Base-by-base conservation (phyloP, 495 filamentous ascomycete species). In the Penicillium silybi region DNA sequence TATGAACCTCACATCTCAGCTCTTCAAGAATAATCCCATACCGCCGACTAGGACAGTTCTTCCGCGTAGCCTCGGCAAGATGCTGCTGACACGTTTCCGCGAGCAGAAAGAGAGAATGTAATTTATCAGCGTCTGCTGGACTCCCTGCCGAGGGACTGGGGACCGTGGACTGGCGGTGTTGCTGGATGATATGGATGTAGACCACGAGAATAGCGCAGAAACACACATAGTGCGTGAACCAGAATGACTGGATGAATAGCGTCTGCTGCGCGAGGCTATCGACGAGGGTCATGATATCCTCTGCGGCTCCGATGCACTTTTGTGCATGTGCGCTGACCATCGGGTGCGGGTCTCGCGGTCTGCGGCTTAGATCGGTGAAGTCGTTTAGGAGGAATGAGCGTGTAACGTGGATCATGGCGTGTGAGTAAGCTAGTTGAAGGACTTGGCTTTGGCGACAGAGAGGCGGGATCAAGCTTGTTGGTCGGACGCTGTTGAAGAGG, bases 351-450 rank as follows among this genome's bases (percentile, higher is more conserved):
- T 66, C 58, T 51, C 52, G 44, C 9, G 70, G 64, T 27, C 67
- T 48, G 23, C 69, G 67, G 48, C 65, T 69, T 16, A 75, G 59
- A 50, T 78, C 68, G 18, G 75, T 72, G 48, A 78, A 79, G 48
- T 79, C 75, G 45, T 70, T 74, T 9, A 83, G 61, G 22, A 85
- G 67, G 23, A 82, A 79, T 37, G 77, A 79, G n/a, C 82, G 73
- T n/a, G 71, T 77, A 8, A 76, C 65, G 27, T 83, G 73, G 29
- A 85, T 82, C 46, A 75, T 69, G 4, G 78, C 77, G 49, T 83
- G 79, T 5, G 66, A 69, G 51, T 79, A 75, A 11, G 80, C 73
- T 18, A 84, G 62, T 44, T 71, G 70, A 11, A 85, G 63, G n/a
- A 82, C 72, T 35, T 72, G 73, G 25, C 72, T 75, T 59, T 85